A percentile compares a stretch with the other conserved stretches of the same genome.
phyloP scores from a whole-genome alignment of 495 filamentous ascomycete genomes.

The Lasiosphaeria miniovina region DNA sequence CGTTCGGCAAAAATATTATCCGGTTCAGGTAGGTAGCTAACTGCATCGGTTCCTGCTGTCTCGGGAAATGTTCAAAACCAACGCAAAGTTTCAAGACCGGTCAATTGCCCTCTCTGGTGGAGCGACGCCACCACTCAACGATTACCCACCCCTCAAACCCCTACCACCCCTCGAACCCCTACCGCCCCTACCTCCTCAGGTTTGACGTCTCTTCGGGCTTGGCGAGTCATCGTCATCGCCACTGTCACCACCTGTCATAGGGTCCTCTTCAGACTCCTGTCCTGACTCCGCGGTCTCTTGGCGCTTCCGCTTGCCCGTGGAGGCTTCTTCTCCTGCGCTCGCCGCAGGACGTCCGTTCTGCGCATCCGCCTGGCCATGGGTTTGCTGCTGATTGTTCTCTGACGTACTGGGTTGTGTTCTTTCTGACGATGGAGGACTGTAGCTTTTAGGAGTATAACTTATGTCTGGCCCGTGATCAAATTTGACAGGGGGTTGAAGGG shows the following conservation, averaged over 20 bases:
- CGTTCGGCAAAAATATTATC: no score
- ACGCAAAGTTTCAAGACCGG: no score
- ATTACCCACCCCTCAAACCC: neutral
- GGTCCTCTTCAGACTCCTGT: neutral
- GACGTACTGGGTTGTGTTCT: neutral
- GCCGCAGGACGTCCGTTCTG: neutral
- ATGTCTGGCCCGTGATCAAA: no score
- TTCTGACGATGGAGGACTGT: neutral
- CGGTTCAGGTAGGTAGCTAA: no score
- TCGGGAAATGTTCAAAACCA: no score
- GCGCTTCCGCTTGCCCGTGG: neutral
- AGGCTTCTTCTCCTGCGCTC: slow-evolving; percentile 3
- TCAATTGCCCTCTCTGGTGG: neutral
- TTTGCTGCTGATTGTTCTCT: neutral
- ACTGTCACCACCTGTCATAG: neutral
- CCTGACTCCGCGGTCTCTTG: neutral
- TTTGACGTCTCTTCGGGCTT: neutral
- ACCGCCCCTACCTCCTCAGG: no score
- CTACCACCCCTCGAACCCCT: neutral
- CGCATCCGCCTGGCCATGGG: neutral
- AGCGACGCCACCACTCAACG: neutral
- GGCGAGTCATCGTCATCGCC: neutral
- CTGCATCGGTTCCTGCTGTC: no score
- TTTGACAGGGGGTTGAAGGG: no score
- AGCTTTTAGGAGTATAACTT: neutral